Evolutionary conservation across 75 land plant genomes (phyloP), one percentile per base, ranked within the genome.

Genomic region (Pinus tabuliformis): DNA sequence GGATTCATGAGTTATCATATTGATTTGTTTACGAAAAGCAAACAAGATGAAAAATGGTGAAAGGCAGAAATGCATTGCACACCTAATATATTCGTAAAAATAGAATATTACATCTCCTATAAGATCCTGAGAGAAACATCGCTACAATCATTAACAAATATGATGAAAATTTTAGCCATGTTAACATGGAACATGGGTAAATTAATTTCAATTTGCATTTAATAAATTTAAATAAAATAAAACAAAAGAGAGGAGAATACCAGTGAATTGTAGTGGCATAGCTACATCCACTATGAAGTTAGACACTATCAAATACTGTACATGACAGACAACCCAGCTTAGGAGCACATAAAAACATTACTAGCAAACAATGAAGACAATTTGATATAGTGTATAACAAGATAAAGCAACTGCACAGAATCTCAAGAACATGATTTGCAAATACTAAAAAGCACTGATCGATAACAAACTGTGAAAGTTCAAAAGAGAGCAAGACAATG

Each of bases 301-400:
- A 68, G 54, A 68, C 54, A 68, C 42, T 68, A 68, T 39, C 49
- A 68, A 68, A 68, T 39, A 68, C 72, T 68, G 72, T 68, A 68
- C 72, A 68, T 39, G 24, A 68, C 33, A 68, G 72, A 42, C 54
- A 68, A 68, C 22, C 22, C 49, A 68, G 36, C 72, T 68, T 68
- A 68, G 72, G 72, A 68, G 22, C 72, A 20, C 22, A 68, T 68
- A 68, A 68, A 37, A 64, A 42, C 42, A 68, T 68, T n/a, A 45
- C 39, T 39, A 68, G 72, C 21, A 68, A 68, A 37, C 72, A 17
- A 42, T 42, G 24, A 68, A 68, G 54, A 68, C 72, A 68, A 3
- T 42, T 42, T 45, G n/a, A 42, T 68, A 18, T 42, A 45, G 26
- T 26, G 42, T 39, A 63, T 6, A 39, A 42, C 52, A 6, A 68